A percentile compares a stretch with the other conserved stretches of the same genome.
phyloP scores from a whole-genome alignment of 805 yeast species.

The Metschnikowia corniflorae region DNA sequence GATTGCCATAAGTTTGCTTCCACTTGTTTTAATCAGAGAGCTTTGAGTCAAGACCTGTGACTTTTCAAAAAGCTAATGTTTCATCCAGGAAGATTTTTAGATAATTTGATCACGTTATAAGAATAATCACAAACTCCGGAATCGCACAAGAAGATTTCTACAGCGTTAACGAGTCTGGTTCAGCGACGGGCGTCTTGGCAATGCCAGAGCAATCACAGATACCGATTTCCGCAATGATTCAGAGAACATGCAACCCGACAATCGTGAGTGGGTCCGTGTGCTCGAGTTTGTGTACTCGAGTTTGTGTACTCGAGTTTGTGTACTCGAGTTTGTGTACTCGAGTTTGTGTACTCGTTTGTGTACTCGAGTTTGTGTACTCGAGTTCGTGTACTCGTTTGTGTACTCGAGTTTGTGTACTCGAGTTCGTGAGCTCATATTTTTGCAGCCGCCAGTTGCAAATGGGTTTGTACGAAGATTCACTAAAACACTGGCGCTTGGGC shows the following conservation, averaged over 20 bases:
- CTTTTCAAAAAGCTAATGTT: neutral
- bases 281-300: neutral
- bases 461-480: neutral
- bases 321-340: no score
- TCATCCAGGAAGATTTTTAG: neutral
- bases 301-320: neutral
- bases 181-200: neutral
- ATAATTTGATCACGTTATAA: neutral
- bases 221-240: neutral
- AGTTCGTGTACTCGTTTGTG: no score
- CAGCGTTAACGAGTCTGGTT: conserved; percentile 1
- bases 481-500: neutral
- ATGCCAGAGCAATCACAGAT: neutral
- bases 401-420: no score
- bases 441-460: neutral
- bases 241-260: neutral
- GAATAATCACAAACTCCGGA: neutral
- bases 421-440: no score
- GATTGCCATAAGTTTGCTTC: neutral
- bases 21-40: neutral
- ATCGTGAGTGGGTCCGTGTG: neutral
- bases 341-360: no score
- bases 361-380: no score
- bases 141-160: neutral
- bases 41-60: neutral